Evolutionary conservation across 2,329 filamentous ascomycete genomes (phyloP), one percentile per base, ranked within the genome.

Genomic region (Tolypocladium pustulatum): DNA sequence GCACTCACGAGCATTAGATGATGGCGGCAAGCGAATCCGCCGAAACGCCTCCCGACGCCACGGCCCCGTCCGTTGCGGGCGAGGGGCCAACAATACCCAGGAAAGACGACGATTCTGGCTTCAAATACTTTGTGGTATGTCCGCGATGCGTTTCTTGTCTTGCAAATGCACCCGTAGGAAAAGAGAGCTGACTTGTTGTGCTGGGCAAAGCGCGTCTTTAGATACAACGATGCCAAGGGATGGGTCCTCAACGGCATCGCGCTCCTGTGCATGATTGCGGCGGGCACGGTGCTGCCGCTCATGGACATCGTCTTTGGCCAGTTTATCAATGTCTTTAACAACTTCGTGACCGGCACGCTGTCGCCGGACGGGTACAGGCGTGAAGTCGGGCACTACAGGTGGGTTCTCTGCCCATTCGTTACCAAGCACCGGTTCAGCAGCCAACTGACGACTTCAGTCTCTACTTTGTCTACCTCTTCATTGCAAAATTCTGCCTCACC

Each of bases 261-360:
- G 27, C 62, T 73, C 20, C 12, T 73, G 22, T 71, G 67, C 60
- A 73, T 74, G 69, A 64, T 76, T 22, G 71, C 66, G 9, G 63
- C 73, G 0, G 75, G 75, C 52, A 68, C 68, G 2, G 64, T 70
- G 13, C 63, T 82, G 8, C 82, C 81, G 0, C 63, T 84, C 38
- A 84, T 86, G 81, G 81, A 83, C 41, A 72, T 86, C 43, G 73
- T 85, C 8, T 83, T 85, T 66, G 82, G 82, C 63, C 69, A 71
- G 41, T 76, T 80, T 38, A 76, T 84, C 53, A 79, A 80, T 9
- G 72, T 77, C 10, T 85, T 86, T 63, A 82, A 78, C 57, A 69
- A 73, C n/a, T 87, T 85, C 66, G 81, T 80, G 58, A 71, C 71
- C 0, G 76, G 76, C 17, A 55, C 68, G 30, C 64, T 76, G 10